Base-by-base conservation (phyloP, 169 alveolate species). In the Plasmodium falciparum region DNA sequence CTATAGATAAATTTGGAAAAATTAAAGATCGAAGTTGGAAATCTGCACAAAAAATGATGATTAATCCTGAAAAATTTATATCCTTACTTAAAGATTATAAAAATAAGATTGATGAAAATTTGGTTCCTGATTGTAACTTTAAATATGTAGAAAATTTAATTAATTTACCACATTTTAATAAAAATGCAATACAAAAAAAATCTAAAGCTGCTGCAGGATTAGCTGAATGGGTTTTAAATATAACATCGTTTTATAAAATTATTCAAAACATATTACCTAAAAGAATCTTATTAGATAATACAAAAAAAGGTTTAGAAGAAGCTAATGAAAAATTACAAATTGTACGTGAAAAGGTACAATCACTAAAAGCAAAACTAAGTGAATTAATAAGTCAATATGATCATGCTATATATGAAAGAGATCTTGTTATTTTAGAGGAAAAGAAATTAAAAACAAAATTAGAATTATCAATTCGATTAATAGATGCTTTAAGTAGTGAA, bases 1-100 rank as follows among this genome's bases (percentile, higher is more conserved):
- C 96, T 93, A 97, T 96, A 49, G 99, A 98, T 90, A 97, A 96
- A 93, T 96, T 96, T 89, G 98, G 98, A 50, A 95, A 89, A 24
- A 97, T 97, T 22, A 97, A 97, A 93, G 97, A 97, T 69, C 93
- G 94, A 65, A 96, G 95, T 56, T 97, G 99, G 98, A 98, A 98
- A 94, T 97, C 98, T n/a, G 97, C 98, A n/a, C 95, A 95, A 88
- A 97, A 96, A 88, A 93, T 98, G 97, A 97, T 98, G 98, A 95
- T 95, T 73, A 96, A 97, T 62, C 99, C 99, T 4, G 98, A 96
- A 94, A 97, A 95, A 90, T 97, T 97, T 93, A 74, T 96, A 80
- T 97, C 96, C 74, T 95, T 95, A 71, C 93, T 97, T 65, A 93
- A 95, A 75, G 96, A 91, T 45, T 97, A 95, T 95, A 97, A 97